phyloP scores from a whole-genome alignment of 2,329 filamentous ascomycete species.

The Arthroderma sp. region DNA sequence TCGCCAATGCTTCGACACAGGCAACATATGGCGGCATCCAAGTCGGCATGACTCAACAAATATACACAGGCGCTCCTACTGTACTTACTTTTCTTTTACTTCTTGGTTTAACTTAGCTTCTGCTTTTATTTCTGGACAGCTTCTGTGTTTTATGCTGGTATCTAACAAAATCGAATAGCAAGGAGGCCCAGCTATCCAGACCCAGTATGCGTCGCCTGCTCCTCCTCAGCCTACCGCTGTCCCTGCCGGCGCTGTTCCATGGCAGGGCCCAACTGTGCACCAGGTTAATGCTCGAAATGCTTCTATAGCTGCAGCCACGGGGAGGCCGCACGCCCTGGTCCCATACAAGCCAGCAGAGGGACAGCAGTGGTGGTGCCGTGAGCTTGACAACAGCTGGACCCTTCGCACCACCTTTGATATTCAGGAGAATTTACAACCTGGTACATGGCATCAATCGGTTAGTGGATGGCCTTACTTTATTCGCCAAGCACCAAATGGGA shows the following conservation, averaged over 20 bases:
- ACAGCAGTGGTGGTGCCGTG: constrained; percentile 23
- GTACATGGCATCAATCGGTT: constrained; percentile 14
- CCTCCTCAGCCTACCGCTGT: constrained; percentile 1
- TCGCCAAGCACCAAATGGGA: constrained; percentile 1
- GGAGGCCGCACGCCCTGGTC: constrained; percentile 16
- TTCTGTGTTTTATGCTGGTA: background rate
- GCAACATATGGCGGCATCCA: background rate
- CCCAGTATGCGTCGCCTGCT: constrained; percentile 4
- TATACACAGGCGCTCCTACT: constrained; percentile 3
- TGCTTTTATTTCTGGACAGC: background rate
- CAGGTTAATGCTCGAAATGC: constrained; percentile 20
- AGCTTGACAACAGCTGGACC: constrained; percentile 22
- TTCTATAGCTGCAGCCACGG: constrained; percentile 14
- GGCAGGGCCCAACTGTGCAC: constrained; percentile 12
- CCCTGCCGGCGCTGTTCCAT: constrained; percentile 8
- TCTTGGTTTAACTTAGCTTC: background rate
- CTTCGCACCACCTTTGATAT: constrained; percentile 20
- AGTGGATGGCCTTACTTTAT: constrained; percentile 8
- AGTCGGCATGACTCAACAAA: constrained; percentile 8
- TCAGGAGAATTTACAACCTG: constrained; percentile 17
- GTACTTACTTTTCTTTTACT: constrained; percentile 5
- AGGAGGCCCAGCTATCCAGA: constrained; percentile 1
- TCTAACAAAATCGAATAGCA: background rate
- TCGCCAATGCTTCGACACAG: background rate
- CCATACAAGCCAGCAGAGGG: constrained; percentile 19